These are phyloP conservation scores for Salix dunnii DNA, from an alignment of 345 rosid species.

Conservation along the genomic window DNA sequence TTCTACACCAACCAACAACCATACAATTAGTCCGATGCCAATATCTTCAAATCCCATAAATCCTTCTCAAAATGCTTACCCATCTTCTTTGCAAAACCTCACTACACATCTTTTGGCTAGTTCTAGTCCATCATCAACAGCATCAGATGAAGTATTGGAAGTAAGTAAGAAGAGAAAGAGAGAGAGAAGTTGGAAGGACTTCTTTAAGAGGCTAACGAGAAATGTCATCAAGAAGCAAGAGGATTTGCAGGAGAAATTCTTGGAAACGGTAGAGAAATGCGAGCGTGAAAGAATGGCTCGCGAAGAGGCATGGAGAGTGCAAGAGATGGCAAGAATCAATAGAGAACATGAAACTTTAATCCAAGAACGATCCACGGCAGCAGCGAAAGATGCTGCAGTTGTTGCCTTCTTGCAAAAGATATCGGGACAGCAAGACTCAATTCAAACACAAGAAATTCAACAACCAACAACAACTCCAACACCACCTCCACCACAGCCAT, in stretches of 20 bases:
- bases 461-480: not conserved
- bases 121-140: constrained; percentile 41
- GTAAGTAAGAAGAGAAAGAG: constrained; percentile 29
- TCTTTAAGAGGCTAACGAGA: constrained; percentile 53
- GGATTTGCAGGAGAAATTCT: constrained; percentile 56
- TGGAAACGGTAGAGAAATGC: constrained; percentile 60
- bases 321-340: constrained; percentile 56
- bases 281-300: constrained; percentile 61
- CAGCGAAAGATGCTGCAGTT: constrained; percentile 74
- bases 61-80: constrained; percentile 22
- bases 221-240: constrained; percentile 73
- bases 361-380: constrained; percentile 69
- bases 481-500: not conserved
- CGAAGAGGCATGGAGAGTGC: constrained; percentile 72
- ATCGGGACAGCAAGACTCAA: constrained; percentile 35
- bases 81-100: constrained; percentile 24
- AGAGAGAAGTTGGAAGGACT: constrained; percentile 57
- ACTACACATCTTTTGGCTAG: constrained; percentile 24
- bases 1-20: not conserved
- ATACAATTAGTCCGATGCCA: constrained; percentile 8
- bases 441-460: constrained; percentile 6
- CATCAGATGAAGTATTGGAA: constrained; percentile 30
- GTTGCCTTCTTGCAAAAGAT: constrained; percentile 72
- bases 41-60: constrained; percentile 19
- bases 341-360: constrained; percentile 55